Base-by-base conservation (phyloP, 768 basidiomycete species). In the Trichaptum fuscoviolaceum region DNA sequence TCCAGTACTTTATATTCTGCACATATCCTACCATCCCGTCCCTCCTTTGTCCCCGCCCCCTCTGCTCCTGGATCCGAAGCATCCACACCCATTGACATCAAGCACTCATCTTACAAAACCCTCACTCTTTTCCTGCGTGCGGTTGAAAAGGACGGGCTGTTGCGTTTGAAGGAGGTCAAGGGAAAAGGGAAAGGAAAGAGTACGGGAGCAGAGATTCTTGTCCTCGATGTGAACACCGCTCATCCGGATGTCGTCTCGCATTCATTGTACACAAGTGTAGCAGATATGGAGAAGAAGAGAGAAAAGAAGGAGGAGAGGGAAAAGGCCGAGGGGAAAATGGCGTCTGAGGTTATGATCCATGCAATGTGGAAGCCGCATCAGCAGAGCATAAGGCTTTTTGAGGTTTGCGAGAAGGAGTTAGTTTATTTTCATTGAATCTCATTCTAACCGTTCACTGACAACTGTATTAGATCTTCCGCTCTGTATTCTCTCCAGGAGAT, bases 311-410 rank as follows among this genome's bases (percentile, higher is more conserved):
- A 87, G 64, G 82, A 83, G 62, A 83, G 79, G 66, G 80, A 79
- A 66, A 84, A 78, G 67, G 76, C 72, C 18, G 78, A 78, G 72
- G 80, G 77, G 63, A 81, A 74, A 27, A 80, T 76, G 62, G 76
- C 71, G 17, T 78, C 77, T 57, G 85, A 87, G 69, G 76, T 93
- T 25, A 81, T 78, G 18, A 79, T 95, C 35, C 83, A 75, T 35
- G 91, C 93, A 73, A 69, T 91, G 30, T 95, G 88, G 88, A 95
- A 91, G 70, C 91, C 93, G 10, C 83, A 87, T 71, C 81, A 83
- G 57, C 70, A 72, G 6, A 87, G 84, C 1, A 69, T 84, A 1
- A 75, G 76, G 7, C 82, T 94, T 66, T 93, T 95, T 73, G 82
- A 86, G 59, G 85, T 79, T 1, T 81, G 87, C 57, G 87, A 84